Base-by-base conservation (phyloP, 352 stramenopile genomes). In the Phytophthora boehmeriae region DNA sequence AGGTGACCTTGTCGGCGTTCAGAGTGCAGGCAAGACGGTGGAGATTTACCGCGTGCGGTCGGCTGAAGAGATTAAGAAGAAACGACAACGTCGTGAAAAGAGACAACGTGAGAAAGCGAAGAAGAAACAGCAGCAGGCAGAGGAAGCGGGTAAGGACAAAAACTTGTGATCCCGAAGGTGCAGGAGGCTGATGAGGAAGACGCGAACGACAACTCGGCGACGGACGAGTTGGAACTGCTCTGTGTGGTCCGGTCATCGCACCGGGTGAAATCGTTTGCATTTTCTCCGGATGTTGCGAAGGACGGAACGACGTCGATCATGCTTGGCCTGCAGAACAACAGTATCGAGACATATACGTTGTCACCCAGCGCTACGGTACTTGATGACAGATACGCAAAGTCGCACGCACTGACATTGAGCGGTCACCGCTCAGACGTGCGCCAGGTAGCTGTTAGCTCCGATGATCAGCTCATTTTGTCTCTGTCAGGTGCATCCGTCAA, bases 391-490 rank as follows among this genome's bases (percentile, higher is more conserved):
- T 90, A 84, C 36, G 66, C 68, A 25, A 92, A 88, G 43, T 71
- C 82, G 8, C 80, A 95, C 56, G 68, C 81, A 36, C 68, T 95
- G 25, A 84, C 82, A 38, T 66, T 97, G 43, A 84, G 79, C 51
- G 95, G 93, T 27, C 93, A 98, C 71, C 89, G 95, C 54, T 97
- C 88, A 17, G 95, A 98, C 67, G 90, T 98, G 41, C 91, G 95
- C 17, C 75, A 78, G 13, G 79, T 98, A 9, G 76, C 85, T 10
- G 66, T 98, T 38, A 96, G 78, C 64, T 90, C 82, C 9, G 94
- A 98, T 59, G 92, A 95, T 49, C 74, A 94, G 73, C 75, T 98
- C 11, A 70, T 98, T n/a, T 76, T 97, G 14, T 96, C 89, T 49
- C 85, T 96, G 8, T 95, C 86, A 9, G 83, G 77, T 47, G 79